Percentiles rank a stretch among this genome's conserved stretches.
Evolutionary conservation across 1,284 basidiomycete genomes (phyloP).

Genomic region (Ustilago bromivora): DNA sequence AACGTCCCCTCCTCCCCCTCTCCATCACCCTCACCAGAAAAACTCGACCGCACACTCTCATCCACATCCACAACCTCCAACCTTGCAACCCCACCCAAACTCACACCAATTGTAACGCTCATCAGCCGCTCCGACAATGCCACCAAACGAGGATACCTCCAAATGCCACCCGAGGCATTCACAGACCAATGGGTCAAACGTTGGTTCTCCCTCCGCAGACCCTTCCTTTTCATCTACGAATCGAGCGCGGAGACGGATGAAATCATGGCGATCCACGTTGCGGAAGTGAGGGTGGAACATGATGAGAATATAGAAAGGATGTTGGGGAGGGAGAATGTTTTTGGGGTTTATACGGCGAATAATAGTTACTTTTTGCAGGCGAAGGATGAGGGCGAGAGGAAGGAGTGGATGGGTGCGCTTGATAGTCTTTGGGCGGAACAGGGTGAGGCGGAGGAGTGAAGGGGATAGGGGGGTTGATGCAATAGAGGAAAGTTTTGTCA

Average conservation of each 20-base stretch:
- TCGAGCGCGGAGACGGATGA: slow-evolving; percentile 86
- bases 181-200: slow-evolving; percentile 83
- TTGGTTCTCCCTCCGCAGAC: slow-evolving; percentile 86
- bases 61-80: background rate
- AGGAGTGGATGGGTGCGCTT: slow-evolving; percentile 50
- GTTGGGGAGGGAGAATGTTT: slow-evolving; percentile 73
- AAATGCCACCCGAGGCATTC: slow-evolving; percentile 82
- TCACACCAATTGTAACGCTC: slow-evolving; percentile 53
- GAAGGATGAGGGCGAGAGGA: slow-evolving; percentile 26
- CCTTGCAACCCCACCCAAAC: slow-evolving; percentile 26
- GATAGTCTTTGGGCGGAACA: slow-evolving; percentile 14
- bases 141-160: slow-evolving; percentile 84
- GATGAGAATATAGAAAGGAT: slow-evolving; percentile 87
- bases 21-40: background rate
- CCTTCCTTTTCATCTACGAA: slow-evolving; percentile 88
- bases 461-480: background rate
- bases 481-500: background rate
- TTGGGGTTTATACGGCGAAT: slow-evolving; percentile 56
- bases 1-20: background rate
- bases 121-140: slow-evolving; percentile 76
- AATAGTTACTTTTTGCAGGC: slow-evolving; percentile 63
- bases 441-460: background rate
- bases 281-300: slow-evolving; percentile 84
- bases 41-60: slow-evolving; percentile 2
- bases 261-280: slow-evolving; percentile 81